A percentile compares a stretch with the other conserved stretches of the same genome.
Evolutionary conservation across 805 yeast species (phyloP).

Genomic region (Teunomyces gatunensis): DNA sequence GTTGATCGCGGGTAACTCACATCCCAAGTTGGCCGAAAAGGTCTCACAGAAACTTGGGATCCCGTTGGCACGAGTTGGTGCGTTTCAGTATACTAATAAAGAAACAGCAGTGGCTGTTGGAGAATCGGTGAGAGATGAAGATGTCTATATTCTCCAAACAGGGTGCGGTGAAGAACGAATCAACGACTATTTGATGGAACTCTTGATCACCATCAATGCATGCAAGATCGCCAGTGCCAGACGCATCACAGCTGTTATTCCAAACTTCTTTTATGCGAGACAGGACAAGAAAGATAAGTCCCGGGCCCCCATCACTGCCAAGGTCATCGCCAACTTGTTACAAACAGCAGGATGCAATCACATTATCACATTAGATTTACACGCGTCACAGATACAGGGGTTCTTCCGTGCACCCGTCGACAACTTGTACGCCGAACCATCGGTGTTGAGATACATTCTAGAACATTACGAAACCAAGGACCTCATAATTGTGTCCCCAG

Average conservation of each 20-base stretch:
- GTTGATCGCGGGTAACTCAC: constrained; percentile 67
- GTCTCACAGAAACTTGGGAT: constrained; percentile 68
- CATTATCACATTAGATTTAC: constrained; percentile 94
- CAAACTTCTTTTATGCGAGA: constrained; percentile 95
- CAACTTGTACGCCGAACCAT: constrained; percentile 93
- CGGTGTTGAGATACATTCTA: constrained; percentile 76
- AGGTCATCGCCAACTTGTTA: constrained; percentile 84
- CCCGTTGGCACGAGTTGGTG: constrained; percentile 70
- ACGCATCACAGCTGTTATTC: constrained; percentile 89
- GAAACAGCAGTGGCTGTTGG: constrained; percentile 86
- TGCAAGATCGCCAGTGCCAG: constrained; percentile 96
- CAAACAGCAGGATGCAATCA: constrained; percentile 95
- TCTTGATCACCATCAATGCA: constrained; percentile 87
- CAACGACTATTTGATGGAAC: constrained; percentile 84
- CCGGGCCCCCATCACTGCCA: constrained; percentile 95
- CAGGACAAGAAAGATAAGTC: constrained; percentile 96
- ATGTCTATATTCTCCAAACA: constrained; percentile 79
- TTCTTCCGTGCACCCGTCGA: constrained; percentile 95
- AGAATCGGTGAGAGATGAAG: constrained; percentile 88
- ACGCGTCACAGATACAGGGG: constrained; percentile 97
- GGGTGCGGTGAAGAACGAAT: constrained; percentile 74
- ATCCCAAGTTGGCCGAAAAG: constrained; percentile 73
- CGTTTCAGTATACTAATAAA: constrained; percentile 79
- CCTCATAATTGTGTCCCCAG: constrained; percentile 89
- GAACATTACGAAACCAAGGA: constrained; percentile 56